Evolutionary conservation across 2,329 filamentous ascomycete genomes (phyloP).

Genomic region (Cercospora sojina): DNA sequence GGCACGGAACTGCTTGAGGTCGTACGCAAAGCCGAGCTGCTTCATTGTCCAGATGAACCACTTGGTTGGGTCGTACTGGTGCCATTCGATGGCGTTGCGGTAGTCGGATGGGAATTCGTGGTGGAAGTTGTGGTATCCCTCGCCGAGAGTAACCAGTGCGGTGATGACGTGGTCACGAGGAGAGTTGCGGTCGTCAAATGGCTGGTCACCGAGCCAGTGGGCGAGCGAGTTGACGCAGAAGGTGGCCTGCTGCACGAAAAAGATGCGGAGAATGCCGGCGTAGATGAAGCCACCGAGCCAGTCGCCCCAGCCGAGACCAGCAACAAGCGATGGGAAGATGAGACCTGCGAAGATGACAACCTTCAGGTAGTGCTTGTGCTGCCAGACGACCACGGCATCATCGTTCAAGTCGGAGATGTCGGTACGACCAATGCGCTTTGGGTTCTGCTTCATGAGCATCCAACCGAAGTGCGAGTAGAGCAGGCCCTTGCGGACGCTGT

Average conservation of each 20-base stretch:
- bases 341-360: constrained; percentile 75
- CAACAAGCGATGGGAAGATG: constrained; percentile 70
- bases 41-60: constrained; percentile 86
- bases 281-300: constrained; percentile 82
- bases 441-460: constrained; percentile 94
- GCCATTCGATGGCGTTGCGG: constrained; percentile 88
- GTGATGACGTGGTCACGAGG: constrained; percentile 86
- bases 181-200: constrained; percentile 89
- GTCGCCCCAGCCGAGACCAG: constrained; percentile 77
- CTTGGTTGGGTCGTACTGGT: constrained; percentile 89
- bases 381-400: constrained; percentile 80
- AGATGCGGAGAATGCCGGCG: constrained; percentile 79
- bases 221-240: constrained; percentile 92
- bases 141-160: constrained; percentile 78
- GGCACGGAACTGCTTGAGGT: constrained; percentile 85
- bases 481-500: constrained; percentile 85
- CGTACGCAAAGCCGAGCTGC: constrained; percentile 77
- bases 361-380: constrained; percentile 84
- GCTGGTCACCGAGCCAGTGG: constrained; percentile 89
- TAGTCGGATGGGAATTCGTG: constrained; percentile 93
- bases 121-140: constrained; percentile 95
- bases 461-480: constrained; percentile 82
- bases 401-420: constrained; percentile 88
- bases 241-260: constrained; percentile 87
- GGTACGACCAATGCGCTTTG: constrained; percentile 81